Evolutionary conservation across 176 grass and related monocot genomes (phyloP).

Genomic region (Musa acuminata): DNA sequence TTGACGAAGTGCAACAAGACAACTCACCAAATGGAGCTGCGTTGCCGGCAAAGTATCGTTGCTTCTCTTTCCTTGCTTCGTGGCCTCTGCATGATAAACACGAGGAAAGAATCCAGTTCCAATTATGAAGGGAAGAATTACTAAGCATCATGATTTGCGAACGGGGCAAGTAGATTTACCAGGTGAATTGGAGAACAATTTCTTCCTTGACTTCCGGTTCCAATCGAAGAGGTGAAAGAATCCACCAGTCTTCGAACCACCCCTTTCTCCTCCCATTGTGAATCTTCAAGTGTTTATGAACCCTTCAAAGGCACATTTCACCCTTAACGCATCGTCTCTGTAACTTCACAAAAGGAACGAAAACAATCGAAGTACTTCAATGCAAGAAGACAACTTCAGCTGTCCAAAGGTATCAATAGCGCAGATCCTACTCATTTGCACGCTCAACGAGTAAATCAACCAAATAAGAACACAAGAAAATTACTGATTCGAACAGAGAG

Average conservation of each 20-base stretch:
- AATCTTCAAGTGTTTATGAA: background rate
- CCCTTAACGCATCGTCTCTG: no score
- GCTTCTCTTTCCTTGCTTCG: slow-evolving; percentile 51
- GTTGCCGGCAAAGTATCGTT: slow-evolving; percentile 43
- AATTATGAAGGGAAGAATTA: background rate
- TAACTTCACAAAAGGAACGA: no score
- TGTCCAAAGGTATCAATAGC: no score
- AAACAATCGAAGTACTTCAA: background rate
- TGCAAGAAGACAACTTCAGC: background rate
- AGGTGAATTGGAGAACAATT: slow-evolving; percentile 61
- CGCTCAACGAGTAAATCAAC: background rate
- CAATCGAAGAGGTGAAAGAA: slow-evolving; percentile 78
- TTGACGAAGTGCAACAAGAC: background rate
- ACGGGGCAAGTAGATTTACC: slow-evolving; percentile 38
- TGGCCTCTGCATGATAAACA: slow-evolving; percentile 37
- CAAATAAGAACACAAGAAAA: background rate
- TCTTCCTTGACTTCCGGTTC: slow-evolving; percentile 80
- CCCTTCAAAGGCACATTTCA: background rate
- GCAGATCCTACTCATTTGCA: background rate
- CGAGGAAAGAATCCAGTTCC: background rate
- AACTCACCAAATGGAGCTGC: slow-evolving; percentile 50
- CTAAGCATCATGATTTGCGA: background rate
- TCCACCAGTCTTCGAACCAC: slow-evolving; percentile 38
- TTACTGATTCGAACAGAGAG: background rate
- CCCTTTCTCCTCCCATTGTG: slow-evolving; percentile 48